Evolutionary conservation across 495 filamentous ascomycete species (phyloP).

Genomic region (Xylaria intraflava): DNA sequence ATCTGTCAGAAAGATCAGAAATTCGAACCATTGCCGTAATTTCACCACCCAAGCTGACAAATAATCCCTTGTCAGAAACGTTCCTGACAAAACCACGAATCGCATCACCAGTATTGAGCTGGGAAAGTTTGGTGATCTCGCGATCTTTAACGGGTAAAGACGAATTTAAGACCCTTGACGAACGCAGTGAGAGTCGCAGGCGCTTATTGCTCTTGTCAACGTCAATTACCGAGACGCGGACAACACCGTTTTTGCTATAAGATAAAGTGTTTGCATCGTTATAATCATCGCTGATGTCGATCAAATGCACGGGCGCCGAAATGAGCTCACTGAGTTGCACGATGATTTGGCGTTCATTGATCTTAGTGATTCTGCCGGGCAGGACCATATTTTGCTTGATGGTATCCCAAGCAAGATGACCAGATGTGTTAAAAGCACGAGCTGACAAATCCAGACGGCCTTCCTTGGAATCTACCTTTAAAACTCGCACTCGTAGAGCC

Average conservation of each 20-base stretch:
- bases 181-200: constrained; percentile 71
- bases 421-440: constrained; percentile 44
- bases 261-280: constrained; percentile 54
- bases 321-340: constrained; percentile 76
- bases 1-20: constrained; percentile 82
- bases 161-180: constrained; percentile 82
- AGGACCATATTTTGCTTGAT: constrained; percentile 72
- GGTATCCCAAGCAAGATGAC: constrained; percentile 57
- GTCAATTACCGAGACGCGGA: constrained; percentile 74
- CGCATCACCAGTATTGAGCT: constrained; percentile 72
- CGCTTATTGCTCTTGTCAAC: constrained; percentile 79
- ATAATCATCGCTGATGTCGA: constrained; percentile 83
- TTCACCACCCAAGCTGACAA: constrained; percentile 69
- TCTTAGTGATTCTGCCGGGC: constrained; percentile 74
- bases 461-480: constrained; percentile 63
- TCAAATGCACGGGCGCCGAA: constrained; percentile 64
- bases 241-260: constrained; percentile 73
- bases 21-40: constrained; percentile 78
- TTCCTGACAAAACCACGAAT: constrained; percentile 85
- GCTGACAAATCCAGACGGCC: constrained; percentile 78
- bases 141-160: constrained; percentile 74
- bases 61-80: constrained; percentile 78
- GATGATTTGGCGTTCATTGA: constrained; percentile 73
- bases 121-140: constrained; percentile 60
- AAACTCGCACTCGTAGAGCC: constrained; percentile 71